Evolutionary conservation across 129 eudicot genomes (phyloP), one percentile per base, ranked within the genome.

Genomic region (Ambrosia artemisiifolia): DNA sequence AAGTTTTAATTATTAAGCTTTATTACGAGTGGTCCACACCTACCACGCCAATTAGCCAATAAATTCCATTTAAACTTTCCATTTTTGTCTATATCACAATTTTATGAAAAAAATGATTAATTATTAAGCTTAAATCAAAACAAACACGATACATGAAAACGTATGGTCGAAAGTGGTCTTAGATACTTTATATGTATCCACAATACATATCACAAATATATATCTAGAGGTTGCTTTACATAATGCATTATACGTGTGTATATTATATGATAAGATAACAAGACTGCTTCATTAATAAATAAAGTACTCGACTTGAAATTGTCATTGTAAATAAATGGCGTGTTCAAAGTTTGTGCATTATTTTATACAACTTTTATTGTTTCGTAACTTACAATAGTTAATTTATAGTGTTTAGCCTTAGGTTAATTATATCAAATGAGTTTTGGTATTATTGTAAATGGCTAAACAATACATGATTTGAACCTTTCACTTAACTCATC

Each of bases 11-110:
- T 77, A n/a, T n/a, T n/a, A n/a, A n/a, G n/a, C n/a, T n/a, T n/a
- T n/a, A n/a, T n/a, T n/a, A n/a, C n/a, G n/a, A n/a, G n/a, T n/a
- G 76, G 81, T 70, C 72, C 76, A 47, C 28, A 60, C 75, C 81
- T 48, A 77, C 81, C 81, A 60, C 65, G 69, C 81, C 71, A 69
- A 62, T 60, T 20, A 19, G 53, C 76, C 80, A 34, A 47, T 46
- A 43, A 76, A 68, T 33, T 76, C 51, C 19, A 20, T 55, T 44
- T 69, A 33, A 59, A 35, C 55, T 69, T 76, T 76, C 75, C 54
- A 59, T 46, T 33, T 76, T 46, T 68, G 44, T 76, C 63, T 17
- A 69, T 57, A 68, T 24, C 40, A 19, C 61, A 47, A 57, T 33
- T 17, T 55, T 57, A 24, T 24, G 28, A 24, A 24, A 24, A 24